Conservation (phyloP, 2,329 filamentous ascomycete species). For the Aspergillus sp. region DNA sequence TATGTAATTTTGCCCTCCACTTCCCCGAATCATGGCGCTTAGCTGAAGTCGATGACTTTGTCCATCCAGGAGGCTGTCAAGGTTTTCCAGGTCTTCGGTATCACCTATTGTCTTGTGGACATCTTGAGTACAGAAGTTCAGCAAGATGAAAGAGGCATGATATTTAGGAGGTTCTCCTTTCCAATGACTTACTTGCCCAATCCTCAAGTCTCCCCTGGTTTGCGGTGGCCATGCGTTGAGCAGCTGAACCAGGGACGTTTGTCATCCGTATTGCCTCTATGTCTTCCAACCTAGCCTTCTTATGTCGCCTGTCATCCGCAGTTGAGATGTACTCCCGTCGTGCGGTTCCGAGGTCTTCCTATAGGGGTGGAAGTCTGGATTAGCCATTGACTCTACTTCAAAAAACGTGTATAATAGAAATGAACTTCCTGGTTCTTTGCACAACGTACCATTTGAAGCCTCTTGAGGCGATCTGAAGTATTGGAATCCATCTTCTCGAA, state of each 20-base stretch:
- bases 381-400: neutral
- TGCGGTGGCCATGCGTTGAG: conserved; percentile 27
- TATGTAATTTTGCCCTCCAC: conserved; percentile 20
- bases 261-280: conserved; percentile 34
- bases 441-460: conserved; percentile 33
- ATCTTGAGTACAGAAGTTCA: conserved; percentile 26
- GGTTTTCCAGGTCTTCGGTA: conserved; percentile 31
- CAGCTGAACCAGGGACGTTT: conserved; percentile 33
- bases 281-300: conserved; percentile 21
- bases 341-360: conserved; percentile 43
- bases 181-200: conserved; percentile 38
- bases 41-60: conserved; percentile 42
- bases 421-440: neutral
- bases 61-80: conserved; percentile 39
- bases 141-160: neutral
- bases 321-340: conserved; percentile 42
- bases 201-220: conserved; percentile 29
- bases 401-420: neutral
- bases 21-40: conserved; percentile 21
- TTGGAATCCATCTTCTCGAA: conserved; percentile 17
- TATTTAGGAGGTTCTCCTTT: neutral
- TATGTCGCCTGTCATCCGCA: conserved; percentile 23
- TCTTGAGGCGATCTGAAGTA: conserved; percentile 25
- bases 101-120: conserved; percentile 33
- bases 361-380: conserved; percentile 1